Percentiles rank a stretch among this genome's conserved stretches.
Evolutionary conservation across 495 filamentous ascomycete species (phyloP).

Genomic region (Cryomyces minteri): DNA sequence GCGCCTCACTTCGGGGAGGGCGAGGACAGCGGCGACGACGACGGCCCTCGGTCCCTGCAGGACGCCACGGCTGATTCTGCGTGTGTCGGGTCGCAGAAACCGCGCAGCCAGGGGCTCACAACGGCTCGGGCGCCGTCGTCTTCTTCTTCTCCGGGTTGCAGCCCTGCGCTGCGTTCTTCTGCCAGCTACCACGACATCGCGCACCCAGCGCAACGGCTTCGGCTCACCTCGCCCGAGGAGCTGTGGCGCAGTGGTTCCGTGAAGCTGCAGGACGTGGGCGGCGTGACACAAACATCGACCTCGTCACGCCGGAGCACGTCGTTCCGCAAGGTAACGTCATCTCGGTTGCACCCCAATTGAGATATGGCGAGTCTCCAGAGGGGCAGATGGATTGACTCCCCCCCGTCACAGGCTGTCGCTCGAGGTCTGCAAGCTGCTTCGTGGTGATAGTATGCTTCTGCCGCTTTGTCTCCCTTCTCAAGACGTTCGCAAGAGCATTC

Average conservation of each 20-base stretch:
- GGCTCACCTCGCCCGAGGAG: constrained; percentile 60
- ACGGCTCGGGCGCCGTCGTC: constrained; percentile 54
- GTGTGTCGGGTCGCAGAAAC: too few relatives aligned
- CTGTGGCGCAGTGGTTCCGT: constrained; percentile 61
- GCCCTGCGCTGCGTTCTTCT: constrained; percentile 64
- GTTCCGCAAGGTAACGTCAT: constrained; percentile 68
- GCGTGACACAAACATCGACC: constrained; percentile 67
- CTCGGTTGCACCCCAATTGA: too few relatives aligned
- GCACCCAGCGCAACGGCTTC: constrained; percentile 50
- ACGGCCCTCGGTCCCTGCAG: too few relatives aligned
- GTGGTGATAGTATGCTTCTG: too few relatives aligned
- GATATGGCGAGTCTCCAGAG: too few relatives aligned
- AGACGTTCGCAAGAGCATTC: too few relatives aligned
- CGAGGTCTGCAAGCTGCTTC: too few relatives aligned
- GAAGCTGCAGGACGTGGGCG: constrained; percentile 53
- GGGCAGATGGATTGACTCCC: too few relatives aligned
- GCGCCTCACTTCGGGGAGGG: constrained; percentile 56
- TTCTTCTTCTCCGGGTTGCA: constrained; percentile 74
- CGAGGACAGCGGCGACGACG: constrained; percentile 3
- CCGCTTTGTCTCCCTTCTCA: too few relatives aligned
- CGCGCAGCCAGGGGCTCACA: too few relatives aligned
- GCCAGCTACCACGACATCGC: constrained; percentile 70
- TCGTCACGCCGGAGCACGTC: constrained; percentile 60
- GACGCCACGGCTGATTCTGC: constrained; percentile 8
- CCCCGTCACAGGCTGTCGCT: too few relatives aligned